Conservation (phyloP, 164 flowering plant species). For the Cinnamomum chago region DNA sequence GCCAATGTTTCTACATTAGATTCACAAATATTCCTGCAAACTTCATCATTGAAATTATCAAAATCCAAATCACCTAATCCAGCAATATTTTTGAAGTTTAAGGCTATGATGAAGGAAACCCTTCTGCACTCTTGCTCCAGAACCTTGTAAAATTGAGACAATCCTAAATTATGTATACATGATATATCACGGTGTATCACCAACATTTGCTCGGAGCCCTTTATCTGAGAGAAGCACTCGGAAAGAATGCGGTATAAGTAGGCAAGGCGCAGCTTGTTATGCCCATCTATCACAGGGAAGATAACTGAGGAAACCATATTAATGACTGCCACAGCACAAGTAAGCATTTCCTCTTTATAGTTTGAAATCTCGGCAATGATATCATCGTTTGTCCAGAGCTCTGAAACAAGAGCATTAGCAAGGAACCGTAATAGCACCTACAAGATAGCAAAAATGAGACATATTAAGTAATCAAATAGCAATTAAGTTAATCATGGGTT, state of each 20-base stretch:
- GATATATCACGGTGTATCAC: slow-evolving; percentile 14
- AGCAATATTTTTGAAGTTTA: slow-evolving; percentile 85
- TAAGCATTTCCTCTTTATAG: slow-evolving; percentile 44
- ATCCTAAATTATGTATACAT: slow-evolving; percentile 15
- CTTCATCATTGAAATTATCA: slow-evolving; percentile 52
- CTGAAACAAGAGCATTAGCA: slow-evolving; percentile 65
- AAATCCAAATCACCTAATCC: slow-evolving; percentile 59
- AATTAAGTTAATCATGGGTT: no score
- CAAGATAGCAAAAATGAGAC: slow-evolving; percentile 13
- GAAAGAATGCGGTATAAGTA: slow-evolving; percentile 63
- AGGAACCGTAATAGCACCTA: slow-evolving; percentile 68
- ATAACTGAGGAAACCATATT: slow-evolving; percentile 43
- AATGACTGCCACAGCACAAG: slow-evolving; percentile 42
- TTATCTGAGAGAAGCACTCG: slow-evolving; percentile 57
- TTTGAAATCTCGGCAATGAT: slow-evolving; percentile 55
- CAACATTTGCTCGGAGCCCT: slow-evolving; percentile 25
- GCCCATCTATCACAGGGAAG: slow-evolving; percentile 78
- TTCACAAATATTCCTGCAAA: slow-evolving; percentile 49
- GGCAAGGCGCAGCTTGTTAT: slow-evolving; percentile 74
- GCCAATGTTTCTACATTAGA: slow-evolving; percentile 71
- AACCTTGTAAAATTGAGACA: slow-evolving; percentile 50
- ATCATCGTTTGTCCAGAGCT: slow-evolving; percentile 78
- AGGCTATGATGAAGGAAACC: slow-evolving; percentile 52
- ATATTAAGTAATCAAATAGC: not conserved
- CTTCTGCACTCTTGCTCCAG: slow-evolving; percentile 71